Evolutionary conservation across 805 yeast genomes (phyloP).

Genomic region (Lipomyces yamadae): DNA sequence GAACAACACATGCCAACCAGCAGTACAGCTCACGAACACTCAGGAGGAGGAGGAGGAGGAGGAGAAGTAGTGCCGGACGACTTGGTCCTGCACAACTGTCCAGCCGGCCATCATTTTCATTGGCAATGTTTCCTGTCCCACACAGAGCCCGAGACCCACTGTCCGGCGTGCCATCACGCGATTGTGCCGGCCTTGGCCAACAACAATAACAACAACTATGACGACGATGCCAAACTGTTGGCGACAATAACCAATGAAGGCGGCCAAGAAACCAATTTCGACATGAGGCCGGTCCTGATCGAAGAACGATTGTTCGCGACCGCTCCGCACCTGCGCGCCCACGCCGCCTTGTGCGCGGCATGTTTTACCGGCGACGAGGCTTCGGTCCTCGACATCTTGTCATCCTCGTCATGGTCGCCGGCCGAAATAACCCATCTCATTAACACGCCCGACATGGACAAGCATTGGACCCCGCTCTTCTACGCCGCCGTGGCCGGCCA

Average conservation of each 20-base stretch:
- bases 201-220: not conserved
- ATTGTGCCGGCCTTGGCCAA: not conserved
- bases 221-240: slow-evolving; percentile 11
- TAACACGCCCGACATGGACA: slow-evolving; percentile 16
- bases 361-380: slow-evolving; percentile 36
- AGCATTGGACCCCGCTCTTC: slow-evolving; percentile 34
- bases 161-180: slow-evolving; percentile 30
- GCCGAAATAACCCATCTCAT: slow-evolving; percentile 10
- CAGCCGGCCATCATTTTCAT: slow-evolving; percentile 29
- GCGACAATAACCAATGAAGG: slow-evolving; percentile 31
- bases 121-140: slow-evolving; percentile 34
- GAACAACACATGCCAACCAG: slow-evolving; percentile 1
- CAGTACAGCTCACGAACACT: too few species aligned
- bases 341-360: slow-evolving; percentile 32
- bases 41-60: not conserved
- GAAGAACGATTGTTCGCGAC: slow-evolving; percentile 26
- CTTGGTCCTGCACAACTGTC: slow-evolving; percentile 27
- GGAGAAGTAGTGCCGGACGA: slow-evolving; percentile 24
- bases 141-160: slow-evolving; percentile 20
- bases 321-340: slow-evolving; percentile 24
- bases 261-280: slow-evolving; percentile 30
- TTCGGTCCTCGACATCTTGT: slow-evolving; percentile 24
- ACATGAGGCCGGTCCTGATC: slow-evolving; percentile 17
- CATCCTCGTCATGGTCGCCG: slow-evolving; percentile 1
- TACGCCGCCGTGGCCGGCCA: slow-evolving; percentile 33